These are phyloP conservation scores for Pleurotus salmoneostramineus DNA, from an alignment of 768 basidiomycete species.

Conservation along the genomic window DNA sequence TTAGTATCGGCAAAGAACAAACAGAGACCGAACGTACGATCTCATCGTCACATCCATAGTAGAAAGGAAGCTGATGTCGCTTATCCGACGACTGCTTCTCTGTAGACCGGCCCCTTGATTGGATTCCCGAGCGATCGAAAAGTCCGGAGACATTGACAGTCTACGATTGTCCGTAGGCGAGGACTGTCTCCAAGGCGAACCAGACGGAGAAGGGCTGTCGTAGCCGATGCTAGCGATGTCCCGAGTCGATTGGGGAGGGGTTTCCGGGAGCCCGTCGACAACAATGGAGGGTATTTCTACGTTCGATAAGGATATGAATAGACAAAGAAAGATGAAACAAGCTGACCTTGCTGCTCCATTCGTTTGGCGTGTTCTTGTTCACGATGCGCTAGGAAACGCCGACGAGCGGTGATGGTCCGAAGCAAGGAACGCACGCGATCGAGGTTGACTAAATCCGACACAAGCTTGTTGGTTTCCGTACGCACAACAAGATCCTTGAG, in stretches of 20 bases:
- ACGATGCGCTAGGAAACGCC: constrained; percentile 55
- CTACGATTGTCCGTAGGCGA: constrained; percentile 35
- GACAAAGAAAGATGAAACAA: neutral
- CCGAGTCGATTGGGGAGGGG: constrained; percentile 45
- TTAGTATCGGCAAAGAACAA: neutral
- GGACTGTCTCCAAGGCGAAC: constrained; percentile 3
- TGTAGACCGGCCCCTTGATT: constrained; percentile 44
- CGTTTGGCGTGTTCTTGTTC: constrained; percentile 35
- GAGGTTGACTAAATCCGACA: constrained; percentile 79
- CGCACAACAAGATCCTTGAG: constrained; percentile 77
- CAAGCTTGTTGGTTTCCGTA: constrained; percentile 72
- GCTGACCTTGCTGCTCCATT: constrained; percentile 36
- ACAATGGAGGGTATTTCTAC: constrained; percentile 72
- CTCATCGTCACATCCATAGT: constrained; percentile 39
- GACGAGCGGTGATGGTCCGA: constrained; percentile 69
- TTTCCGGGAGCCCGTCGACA: constrained; percentile 55
- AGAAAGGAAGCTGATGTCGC: constrained; percentile 59
- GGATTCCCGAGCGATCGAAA: constrained; percentile 42
- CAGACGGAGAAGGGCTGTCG: constrained; percentile 26
- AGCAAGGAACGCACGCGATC: constrained; percentile 82
- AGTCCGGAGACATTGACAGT: constrained; percentile 37
- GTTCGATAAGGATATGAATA: neutral
- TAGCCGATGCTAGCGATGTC: constrained; percentile 50
- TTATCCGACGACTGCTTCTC: constrained; percentile 47
- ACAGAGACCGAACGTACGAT: constrained; percentile 34